Conservation (phyloP, 2,329 filamentous ascomycete genomes). For the Xylaria sp. region DNA sequence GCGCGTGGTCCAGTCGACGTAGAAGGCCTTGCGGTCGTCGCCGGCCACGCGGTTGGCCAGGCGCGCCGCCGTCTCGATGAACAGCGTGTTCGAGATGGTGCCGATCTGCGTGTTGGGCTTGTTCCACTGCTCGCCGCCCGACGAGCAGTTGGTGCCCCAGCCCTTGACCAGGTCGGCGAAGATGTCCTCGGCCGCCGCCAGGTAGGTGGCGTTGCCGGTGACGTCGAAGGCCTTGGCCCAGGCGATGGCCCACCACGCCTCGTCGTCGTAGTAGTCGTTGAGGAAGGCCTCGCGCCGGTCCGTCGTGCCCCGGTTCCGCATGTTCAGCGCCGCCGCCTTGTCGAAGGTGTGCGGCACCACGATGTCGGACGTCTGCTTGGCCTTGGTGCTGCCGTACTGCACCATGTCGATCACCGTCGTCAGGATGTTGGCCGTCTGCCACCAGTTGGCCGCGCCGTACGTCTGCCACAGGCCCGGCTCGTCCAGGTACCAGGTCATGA, state of each 20-base stretch:
- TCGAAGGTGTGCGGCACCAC: not conserved
- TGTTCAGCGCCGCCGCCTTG: not conserved
- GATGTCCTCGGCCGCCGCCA: not conserved
- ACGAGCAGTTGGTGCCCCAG: slow-evolving; percentile 1
- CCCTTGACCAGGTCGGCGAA: not conserved
- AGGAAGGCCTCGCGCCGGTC: not conserved
- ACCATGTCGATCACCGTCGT: slow-evolving; percentile 3
- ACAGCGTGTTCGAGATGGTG: slow-evolving; percentile 1
- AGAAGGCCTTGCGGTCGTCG: not conserved
- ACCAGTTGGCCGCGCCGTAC: not conserved
- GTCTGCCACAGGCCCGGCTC: not conserved
- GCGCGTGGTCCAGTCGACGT: not conserved
- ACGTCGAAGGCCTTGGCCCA: not conserved
- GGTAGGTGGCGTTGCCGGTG: not conserved
- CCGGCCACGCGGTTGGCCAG: not conserved
- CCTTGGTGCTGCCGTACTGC: not conserved
- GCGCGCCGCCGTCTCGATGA: not conserved
- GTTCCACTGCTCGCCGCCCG: slow-evolving; percentile 1
- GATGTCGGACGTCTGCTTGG: not conserved
- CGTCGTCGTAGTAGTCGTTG: slow-evolving; percentile 2
- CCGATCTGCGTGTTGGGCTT: not conserved
- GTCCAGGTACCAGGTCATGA: slow-evolving; percentile 1
- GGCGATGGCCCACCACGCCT: not conserved
- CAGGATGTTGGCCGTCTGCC: slow-evolving; percentile 1
- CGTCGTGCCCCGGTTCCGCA: not conserved